Base-by-base conservation (phyloP, 108 stramenopile species). In the Cyclotella kingstonii region DNA sequence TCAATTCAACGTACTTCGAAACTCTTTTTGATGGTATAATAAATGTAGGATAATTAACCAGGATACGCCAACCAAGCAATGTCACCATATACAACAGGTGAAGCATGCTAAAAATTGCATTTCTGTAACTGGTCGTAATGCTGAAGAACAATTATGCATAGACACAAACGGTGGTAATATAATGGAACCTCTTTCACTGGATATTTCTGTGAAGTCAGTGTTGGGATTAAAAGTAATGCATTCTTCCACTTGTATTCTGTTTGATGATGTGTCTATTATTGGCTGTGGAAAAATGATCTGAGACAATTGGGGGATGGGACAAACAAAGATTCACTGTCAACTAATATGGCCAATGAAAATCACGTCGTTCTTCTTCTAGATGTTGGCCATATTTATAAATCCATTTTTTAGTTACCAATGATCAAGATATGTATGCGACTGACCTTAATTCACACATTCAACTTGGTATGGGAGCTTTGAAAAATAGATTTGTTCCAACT, bases 231-330 rank as follows among this genome's bases (percentile, higher is more conserved):
- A 75, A 57, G 73, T 66, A 12, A 75, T 50, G 4, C 40, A 42
- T n/a, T 51, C 44, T 4, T 66, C 58, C 21, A 55, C 66, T 9
- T 75, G 49, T 33, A 81, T 73, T 45, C 54, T 67, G 17, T 78
- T 55, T n/a, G 51, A 65, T 27, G 73, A 66, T 41, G 75, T 53
- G 48, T 72, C 69, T 31, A 78, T 76, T 2, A 79, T 69, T 10
- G 66, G 73, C 31, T 84, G 81, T 48, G 78, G 83, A 2, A 78
- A 27, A 69, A 81, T 35, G 60, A 81, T 48, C 58, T 60, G 27
- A 75, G 70, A 17, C 73, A 75, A 54, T 27, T 75, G 3, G 73
- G 73, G 8, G 43, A 75, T 42, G 73, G 68, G 29, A 35, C 67
- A 14, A 56, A 70, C 9, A 33, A 53, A 31, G 56, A 79, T 45